Percentiles rank a stretch among this genome's conserved stretches.
These are phyloP conservation scores for Bruguiera sexangula DNA, from an alignment of 345 rosid species.

Conservation along the genomic window DNA sequence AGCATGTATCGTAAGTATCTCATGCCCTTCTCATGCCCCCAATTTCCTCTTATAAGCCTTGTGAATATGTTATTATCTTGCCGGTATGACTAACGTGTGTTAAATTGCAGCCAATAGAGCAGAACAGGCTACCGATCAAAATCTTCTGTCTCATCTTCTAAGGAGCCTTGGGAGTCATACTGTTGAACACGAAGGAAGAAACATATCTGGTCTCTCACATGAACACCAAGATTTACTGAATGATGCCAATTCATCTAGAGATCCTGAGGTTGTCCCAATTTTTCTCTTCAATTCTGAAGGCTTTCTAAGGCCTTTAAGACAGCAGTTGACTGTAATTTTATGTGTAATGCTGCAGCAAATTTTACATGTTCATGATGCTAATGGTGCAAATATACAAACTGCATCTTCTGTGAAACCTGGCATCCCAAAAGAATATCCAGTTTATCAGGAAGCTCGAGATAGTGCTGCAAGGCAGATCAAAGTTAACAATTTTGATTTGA, in stretches of 20 bases:
- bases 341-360: conserved; percentile 45
- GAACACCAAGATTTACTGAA: conserved; percentile 52
- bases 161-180: conserved; percentile 66
- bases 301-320: conserved; percentile 38
- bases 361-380: conserved; percentile 23
- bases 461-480: conserved; percentile 45
- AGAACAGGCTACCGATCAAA: conserved; percentile 63
- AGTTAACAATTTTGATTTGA: conserved; percentile 87
- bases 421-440: conserved; percentile 18
- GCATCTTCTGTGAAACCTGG: conserved; percentile 22
- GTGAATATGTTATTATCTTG: not conserved
- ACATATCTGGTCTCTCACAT: conserved; percentile 58
- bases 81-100: not conserved
- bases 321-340: conserved; percentile 35
- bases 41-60: not conserved
- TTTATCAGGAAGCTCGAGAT: conserved; percentile 38
- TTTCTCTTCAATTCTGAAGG: conserved; percentile 50
- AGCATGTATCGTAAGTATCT: conserved; percentile 75
- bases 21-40: not conserved
- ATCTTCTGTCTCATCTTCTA: conserved; percentile 73
- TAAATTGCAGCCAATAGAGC: conserved; percentile 67
- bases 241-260: conserved; percentile 37
- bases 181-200: conserved; percentile 59
- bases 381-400: conserved; percentile 24
- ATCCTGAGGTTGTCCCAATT: conserved; percentile 46